Percentiles rank a stretch among this genome's conserved stretches.
Conservation (phyloP, 2,329 filamentous ascomycete genomes). For the Fusarium pilosicola region DNA sequence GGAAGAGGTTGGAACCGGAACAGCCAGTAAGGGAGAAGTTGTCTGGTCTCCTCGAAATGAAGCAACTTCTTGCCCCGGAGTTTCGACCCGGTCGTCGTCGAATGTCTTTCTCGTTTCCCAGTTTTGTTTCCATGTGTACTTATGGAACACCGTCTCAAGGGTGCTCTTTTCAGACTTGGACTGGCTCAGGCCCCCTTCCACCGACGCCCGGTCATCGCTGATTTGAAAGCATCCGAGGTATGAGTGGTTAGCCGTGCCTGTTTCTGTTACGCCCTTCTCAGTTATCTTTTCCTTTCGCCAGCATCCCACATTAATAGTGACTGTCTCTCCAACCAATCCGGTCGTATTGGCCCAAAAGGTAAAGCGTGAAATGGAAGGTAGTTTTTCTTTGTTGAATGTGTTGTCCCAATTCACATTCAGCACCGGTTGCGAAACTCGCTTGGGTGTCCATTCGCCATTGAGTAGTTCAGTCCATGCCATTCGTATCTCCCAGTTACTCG, state of each 20-base stretch:
- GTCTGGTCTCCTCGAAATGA: not conserved
- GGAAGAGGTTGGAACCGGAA: not conserved
- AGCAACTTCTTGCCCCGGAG: not conserved
- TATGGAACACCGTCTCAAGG: not conserved
- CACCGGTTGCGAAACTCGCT: not conserved
- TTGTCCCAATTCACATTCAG: not conserved
- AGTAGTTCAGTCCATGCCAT: not conserved
- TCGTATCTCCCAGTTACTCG: not conserved
- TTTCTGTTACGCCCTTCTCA: accelerated
- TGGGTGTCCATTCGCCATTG: not conserved
- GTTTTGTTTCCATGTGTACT: not conserved
- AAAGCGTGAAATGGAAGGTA: not conserved
- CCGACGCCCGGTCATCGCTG: not conserved
- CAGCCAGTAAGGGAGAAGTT: not conserved
- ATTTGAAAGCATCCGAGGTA: not conserved
- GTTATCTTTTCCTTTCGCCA: not conserved
- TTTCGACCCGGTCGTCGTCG: not conserved
- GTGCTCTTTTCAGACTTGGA: not conserved
- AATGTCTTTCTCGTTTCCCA: not conserved
- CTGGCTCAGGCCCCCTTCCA: not conserved
- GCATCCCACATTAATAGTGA: not conserved
- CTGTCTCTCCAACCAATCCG: not conserved
- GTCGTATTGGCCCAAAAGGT: not conserved
- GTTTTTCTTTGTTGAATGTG: not conserved
- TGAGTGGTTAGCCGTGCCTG: not conserved